These are phyloP conservation scores for Paecilomyces variotii DNA, from an alignment of 2,329 filamentous ascomycete species.

Conservation along the genomic window DNA sequence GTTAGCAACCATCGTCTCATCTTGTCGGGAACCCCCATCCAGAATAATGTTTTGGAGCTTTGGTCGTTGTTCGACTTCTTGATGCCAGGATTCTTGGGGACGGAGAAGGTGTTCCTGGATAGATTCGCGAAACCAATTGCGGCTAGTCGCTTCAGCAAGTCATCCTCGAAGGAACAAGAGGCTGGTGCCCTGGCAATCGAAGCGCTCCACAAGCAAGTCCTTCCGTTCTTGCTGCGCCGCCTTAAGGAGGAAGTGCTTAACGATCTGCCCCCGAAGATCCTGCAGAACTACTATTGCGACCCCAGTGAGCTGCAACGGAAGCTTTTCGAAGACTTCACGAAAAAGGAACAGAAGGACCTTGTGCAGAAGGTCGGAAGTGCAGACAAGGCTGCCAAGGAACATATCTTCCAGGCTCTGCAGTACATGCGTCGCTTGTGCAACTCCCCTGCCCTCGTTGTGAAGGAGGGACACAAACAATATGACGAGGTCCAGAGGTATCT, in stretches of 20 bases:
- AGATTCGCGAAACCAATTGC: constrained; percentile 93
- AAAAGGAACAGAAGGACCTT: constrained; percentile 84
- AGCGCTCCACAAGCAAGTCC: constrained; percentile 94
- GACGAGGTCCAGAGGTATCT: constrained; percentile 78
- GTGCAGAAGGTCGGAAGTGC: constrained; percentile 73
- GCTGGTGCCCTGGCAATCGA: constrained; percentile 93
- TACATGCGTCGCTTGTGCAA: constrained; percentile 99
- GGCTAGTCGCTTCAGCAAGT: constrained; percentile 90
- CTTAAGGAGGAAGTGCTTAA: constrained; percentile 97
- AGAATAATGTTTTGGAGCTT: constrained; percentile 93
- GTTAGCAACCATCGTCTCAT: constrained; percentile 91
- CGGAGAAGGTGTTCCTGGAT: constrained; percentile 94
- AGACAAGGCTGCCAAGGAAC: constrained; percentile 90
- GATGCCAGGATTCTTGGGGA: constrained; percentile 96
- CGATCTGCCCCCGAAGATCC: constrained; percentile 92
- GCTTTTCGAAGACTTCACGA: constrained; percentile 92
- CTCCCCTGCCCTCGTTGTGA: constrained; percentile 91
- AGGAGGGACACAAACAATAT: constrained; percentile 84
- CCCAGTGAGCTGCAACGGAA: constrained; percentile 90
- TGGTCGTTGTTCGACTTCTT: constrained; percentile 99
- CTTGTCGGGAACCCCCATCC: constrained; percentile 91
- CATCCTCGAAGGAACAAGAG: constrained; percentile 96
- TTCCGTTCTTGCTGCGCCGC: constrained; percentile 90
- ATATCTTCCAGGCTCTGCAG: constrained; percentile 97
- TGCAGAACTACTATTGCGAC: constrained; percentile 99